These are phyloP conservation scores for Coemansia sp. DNA, from an alignment of 192 early-diverging fungal species.

Conservation along the genomic window DNA sequence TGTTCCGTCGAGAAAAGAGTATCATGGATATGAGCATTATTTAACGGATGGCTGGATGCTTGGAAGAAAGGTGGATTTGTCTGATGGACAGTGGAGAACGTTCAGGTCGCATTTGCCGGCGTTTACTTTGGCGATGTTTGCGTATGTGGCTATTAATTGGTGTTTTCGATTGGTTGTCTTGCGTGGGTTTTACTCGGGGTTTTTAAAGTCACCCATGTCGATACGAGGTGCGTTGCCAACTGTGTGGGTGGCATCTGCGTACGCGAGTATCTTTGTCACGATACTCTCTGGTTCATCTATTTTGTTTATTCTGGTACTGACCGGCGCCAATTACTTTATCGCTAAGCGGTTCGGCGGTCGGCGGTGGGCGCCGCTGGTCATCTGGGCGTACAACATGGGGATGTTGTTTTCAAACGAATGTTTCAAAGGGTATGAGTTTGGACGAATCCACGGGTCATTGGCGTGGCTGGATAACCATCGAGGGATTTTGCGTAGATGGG, in stretches of 20 bases:
- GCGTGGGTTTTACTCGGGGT: background rate
- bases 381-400: conserved; percentile 81
- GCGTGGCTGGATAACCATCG: conserved; percentile 68
- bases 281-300: conserved; percentile 73
- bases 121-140: conserved; percentile 27
- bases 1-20: conserved; percentile 40
- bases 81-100: conserved; percentile 52
- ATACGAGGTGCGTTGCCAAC: conserved; percentile 30
- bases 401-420: conserved; percentile 80
- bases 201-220: background rate
- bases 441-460: conserved; percentile 48
- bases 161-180: conserved; percentile 8
- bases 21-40: conserved; percentile 32
- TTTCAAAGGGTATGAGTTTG: conserved; percentile 74
- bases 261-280: conserved; percentile 63
- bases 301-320: conserved; percentile 71
- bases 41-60: conserved; percentile 72
- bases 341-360: conserved; percentile 57
- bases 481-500: conserved; percentile 82
- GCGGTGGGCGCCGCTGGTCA: conserved; percentile 60
- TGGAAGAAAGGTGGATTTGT: conserved; percentile 60
- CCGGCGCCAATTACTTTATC: conserved; percentile 67
- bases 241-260: conserved; percentile 60
- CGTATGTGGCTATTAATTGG: conserved; percentile 40
- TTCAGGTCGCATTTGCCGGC: conserved; percentile 59